These are phyloP conservation scores for Gossypium anomalum DNA, from an alignment of 345 rosid genomes.

Conservation along the genomic window DNA sequence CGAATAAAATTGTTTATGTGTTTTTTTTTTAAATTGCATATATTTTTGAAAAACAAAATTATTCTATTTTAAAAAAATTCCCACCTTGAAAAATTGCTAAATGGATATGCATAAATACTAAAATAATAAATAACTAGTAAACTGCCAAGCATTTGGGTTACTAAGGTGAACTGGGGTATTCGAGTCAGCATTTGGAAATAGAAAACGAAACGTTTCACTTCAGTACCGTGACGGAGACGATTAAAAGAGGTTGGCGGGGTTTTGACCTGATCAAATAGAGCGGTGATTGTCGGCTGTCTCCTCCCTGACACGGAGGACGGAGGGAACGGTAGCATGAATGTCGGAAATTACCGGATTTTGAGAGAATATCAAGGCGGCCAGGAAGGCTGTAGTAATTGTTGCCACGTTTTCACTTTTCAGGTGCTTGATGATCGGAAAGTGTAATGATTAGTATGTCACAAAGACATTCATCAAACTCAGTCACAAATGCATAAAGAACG, in stretches of 20 bases:
- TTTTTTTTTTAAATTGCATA: too few species aligned
- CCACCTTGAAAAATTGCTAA: too few species aligned
- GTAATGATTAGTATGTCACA: not conserved
- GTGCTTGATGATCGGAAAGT: not conserved
- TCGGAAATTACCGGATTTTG: conserved; percentile 48
- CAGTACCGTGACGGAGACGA: not conserved
- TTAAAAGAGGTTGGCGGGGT: not conserved
- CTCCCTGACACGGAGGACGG: conserved; percentile 47
- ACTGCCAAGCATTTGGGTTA: not conserved
- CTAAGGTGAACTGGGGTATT: not conserved
- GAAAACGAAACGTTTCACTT: not conserved
- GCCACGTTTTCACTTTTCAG: not conserved
- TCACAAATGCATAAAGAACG: too few species aligned
- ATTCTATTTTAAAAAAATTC: too few species aligned
- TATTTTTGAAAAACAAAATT: too few species aligned
- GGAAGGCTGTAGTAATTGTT: conserved; percentile 12
- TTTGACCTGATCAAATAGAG: conserved; percentile 51
- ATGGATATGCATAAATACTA: too few species aligned
- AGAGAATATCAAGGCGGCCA: conserved; percentile 37
- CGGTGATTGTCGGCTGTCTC: conserved; percentile 52
- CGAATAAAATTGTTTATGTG: too few species aligned
- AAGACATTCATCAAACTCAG: too few species aligned
- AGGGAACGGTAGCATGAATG: conserved; percentile 44
- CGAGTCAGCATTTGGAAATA: not conserved
- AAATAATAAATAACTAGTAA: too few species aligned